Conservation (phyloP, 495 filamentous ascomycete species). For the Amorphotheca resinae region DNA sequence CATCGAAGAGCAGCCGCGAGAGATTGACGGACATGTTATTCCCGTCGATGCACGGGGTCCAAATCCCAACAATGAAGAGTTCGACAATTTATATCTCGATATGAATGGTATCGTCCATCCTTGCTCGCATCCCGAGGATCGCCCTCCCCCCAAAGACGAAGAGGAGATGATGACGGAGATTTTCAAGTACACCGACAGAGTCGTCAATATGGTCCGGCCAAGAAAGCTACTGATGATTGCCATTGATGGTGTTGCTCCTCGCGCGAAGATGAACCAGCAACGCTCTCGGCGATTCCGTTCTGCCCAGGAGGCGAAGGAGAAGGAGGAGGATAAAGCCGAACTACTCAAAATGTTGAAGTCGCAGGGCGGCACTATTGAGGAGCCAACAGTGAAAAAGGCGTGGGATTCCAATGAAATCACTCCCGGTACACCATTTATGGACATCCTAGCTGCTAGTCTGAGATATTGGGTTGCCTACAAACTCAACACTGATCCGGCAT, state of each 20-base stretch:
- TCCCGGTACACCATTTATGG: conserved; percentile 97
- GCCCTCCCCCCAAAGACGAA: conserved; percentile 79
- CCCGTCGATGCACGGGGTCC: conserved; percentile 72
- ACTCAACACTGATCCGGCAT: conserved; percentile 91
- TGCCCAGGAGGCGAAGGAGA: conserved; percentile 86
- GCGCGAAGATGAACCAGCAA: conserved; percentile 97
- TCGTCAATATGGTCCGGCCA: conserved; percentile 95
- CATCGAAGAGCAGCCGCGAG: conserved; percentile 67
- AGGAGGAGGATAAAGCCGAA: conserved; percentile 81
- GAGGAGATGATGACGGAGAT: conserved; percentile 99
- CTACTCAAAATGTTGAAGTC: conserved; percentile 68
- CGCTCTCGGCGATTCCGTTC: conserved; percentile 84
- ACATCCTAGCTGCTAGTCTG: conserved; percentile 80
- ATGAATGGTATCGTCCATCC: conserved; percentile 99
- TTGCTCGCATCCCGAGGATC: conserved; percentile 94
- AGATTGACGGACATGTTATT: conserved; percentile 60
- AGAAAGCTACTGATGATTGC: conserved; percentile 95
- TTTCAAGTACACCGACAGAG: conserved; percentile 93
- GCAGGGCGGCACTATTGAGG: conserved; percentile 49
- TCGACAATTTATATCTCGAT: conserved; percentile 95
- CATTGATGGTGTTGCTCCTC: conserved; percentile 88
- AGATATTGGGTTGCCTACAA: conserved; percentile 96
- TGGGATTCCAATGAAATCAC: conserved; percentile 99
- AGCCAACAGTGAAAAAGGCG: conserved; percentile 68
- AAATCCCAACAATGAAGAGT: conserved; percentile 96